Evolutionary conservation across 2,329 filamentous ascomycete species (phyloP).

Genomic region (Neophaeococcomyces aloes): DNA sequence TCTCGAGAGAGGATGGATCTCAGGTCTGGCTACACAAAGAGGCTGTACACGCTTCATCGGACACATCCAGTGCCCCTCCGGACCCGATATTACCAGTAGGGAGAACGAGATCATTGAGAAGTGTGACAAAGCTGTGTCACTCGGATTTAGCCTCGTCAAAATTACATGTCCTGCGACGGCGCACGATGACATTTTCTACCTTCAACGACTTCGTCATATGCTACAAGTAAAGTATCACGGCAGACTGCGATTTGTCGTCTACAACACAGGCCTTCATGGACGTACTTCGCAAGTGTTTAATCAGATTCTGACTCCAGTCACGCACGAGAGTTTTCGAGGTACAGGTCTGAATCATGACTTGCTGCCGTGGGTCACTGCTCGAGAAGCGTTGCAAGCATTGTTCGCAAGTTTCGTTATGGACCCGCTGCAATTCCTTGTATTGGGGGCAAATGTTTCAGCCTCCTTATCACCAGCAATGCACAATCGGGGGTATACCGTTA

Average conservation of each 20-base stretch:
- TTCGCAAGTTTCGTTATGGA: conserved; percentile 34
- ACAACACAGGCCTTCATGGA: conserved; percentile 31
- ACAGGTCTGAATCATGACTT: not conserved
- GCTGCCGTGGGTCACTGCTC: conserved; percentile 25
- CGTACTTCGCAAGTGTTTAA: conserved; percentile 37
- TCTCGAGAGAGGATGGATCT: conserved; percentile 24
- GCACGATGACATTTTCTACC: conserved; percentile 30
- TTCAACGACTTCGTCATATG: conserved; percentile 29
- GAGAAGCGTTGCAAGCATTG: conserved; percentile 29
- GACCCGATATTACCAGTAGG: not conserved
- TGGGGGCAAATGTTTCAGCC: conserved; percentile 32
- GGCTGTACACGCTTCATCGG: conserved; percentile 34
- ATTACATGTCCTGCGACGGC: conserved; percentile 27
- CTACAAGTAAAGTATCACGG: conserved; percentile 25
- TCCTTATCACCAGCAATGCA: conserved; percentile 36
- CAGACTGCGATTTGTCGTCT: conserved; percentile 30
- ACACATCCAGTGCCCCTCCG: conserved; percentile 15
- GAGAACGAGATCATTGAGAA: conserved; percentile 16
- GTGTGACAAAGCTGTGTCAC: conserved; percentile 28
- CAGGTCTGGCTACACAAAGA: conserved; percentile 22
- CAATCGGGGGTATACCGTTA: conserved; percentile 31
- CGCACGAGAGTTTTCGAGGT: conserved; percentile 21
- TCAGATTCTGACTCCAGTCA: conserved; percentile 32
- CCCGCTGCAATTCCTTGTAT: conserved; percentile 33
- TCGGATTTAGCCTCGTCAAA: conserved; percentile 32